Evolutionary conservation across 371 early-diverging fungal species (phyloP).

Genomic region (Circinella minor): DNA sequence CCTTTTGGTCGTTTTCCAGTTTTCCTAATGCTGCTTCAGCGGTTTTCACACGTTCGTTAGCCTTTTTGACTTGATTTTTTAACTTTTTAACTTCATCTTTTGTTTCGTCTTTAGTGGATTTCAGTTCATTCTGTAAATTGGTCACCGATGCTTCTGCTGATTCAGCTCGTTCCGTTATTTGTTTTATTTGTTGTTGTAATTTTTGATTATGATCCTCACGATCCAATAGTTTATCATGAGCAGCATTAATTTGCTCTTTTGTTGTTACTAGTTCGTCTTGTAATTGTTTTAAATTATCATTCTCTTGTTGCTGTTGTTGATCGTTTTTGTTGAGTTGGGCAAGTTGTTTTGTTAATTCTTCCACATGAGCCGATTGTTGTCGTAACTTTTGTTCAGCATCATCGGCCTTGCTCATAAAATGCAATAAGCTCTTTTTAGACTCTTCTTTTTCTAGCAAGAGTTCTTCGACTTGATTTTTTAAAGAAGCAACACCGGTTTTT

Average conservation of each 20-base stretch:
- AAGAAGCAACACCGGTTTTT: slow-evolving; percentile 25
- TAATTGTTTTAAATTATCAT: background rate
- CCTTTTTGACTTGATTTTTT: slow-evolving; percentile 1
- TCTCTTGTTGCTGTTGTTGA: background rate
- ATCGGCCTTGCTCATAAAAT: slow-evolving; percentile 47
- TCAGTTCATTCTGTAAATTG: slow-evolving; percentile 8
- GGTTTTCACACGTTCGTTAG: slow-evolving; percentile 12
- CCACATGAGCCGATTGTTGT: background rate
- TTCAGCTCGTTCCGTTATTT: background rate
- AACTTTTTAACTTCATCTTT: slow-evolving; percentile 9
- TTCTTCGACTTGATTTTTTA: slow-evolving; percentile 50
- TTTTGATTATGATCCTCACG: slow-evolving; percentile 7
- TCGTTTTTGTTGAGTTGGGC: slow-evolving; percentile 5
- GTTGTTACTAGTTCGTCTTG: slow-evolving; percentile 3
- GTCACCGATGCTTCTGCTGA: background rate
- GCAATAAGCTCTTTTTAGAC: slow-evolving; percentile 43
- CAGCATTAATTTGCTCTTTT: background rate
- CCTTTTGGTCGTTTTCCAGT: background rate
- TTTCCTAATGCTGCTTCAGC: background rate
- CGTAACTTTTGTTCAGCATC: slow-evolving; percentile 25
- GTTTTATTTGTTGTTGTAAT: background rate
- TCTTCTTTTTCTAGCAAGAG: slow-evolving; percentile 49
- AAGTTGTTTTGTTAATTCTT: slow-evolving; percentile 9
- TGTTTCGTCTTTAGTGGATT: background rate
- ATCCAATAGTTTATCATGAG: background rate